Evolutionary conservation across 2,329 filamentous ascomycete genomes (phyloP), one percentile per base, ranked within the genome.

Genomic region (Teratosphaeria pseudoeucalypti): DNA sequence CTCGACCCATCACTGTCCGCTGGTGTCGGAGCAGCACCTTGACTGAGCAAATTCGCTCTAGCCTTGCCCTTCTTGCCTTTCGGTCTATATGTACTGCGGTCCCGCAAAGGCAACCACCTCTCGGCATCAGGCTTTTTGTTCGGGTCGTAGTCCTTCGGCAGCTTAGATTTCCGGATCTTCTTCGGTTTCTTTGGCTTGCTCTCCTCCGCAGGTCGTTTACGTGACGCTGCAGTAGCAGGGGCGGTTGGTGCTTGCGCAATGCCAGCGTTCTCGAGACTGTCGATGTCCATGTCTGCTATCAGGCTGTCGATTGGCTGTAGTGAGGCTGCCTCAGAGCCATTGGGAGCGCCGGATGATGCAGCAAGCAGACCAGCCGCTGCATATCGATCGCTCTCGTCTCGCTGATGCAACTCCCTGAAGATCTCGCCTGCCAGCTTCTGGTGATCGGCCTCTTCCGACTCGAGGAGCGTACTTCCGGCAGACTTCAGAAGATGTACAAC

Each of bases 51-150:
- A 79, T 4, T 85, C 86, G 67, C 76, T 74, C 64, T 72, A 68
- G 76, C 87, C 88, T 81, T 91, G 87, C 58, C 90, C 89, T 81
- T 96, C 78, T 88, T 91, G 6, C 91, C 91, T 78, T 94, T 96
- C 7, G 92, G 91, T 55, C 88, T 81, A 75, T 96, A 99, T 49
- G 85, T 89, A 67, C 89, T 94, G 60, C 94, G 83, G 72, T 99
- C 94, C 57, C 88, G 85, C 68, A 97, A 79, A 12, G 94, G 92
- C 61, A 99, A 76, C 94, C 94, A 99, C 63, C 94, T 82, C 75
- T 99, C 94, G 0, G 90, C 86, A 73, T 99, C 94, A 37, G 89
- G 83, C 64, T 85, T 86, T 79, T 91, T 95, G 66, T 81, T 84
- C 57, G 89, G 82, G 61, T 90, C 89, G 69, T 84, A 89, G 68